Base-by-base conservation (phyloP, 805 yeast species). In the Lipomyces yamadae region DNA sequence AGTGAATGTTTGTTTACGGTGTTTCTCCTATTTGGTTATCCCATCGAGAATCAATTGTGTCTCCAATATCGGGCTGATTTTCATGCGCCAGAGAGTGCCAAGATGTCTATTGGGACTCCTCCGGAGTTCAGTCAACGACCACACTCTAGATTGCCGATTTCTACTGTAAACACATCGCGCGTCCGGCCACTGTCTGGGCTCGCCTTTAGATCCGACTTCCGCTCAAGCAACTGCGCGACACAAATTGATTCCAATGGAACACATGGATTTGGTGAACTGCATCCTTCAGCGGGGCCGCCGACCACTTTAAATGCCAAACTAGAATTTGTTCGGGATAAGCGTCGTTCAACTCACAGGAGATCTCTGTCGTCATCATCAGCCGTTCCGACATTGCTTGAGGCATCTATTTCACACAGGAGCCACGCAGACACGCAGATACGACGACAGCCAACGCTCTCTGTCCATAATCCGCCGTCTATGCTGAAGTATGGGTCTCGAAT, bases 121-220 rank as follows among this genome's bases (percentile, higher is more conserved):
- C 62, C 68, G 10, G 66, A 35, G n/a, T 33, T 18, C 8, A 39
- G 32, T 6, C 55, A 35, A 10, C 45, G 68, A 24, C 60, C 62
- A 15, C 63, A 54, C 39, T 65, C 68, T 34, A 50, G 68, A 53
- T 50, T 62, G 34, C 66, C 68, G 4, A 45, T 62, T 13, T 53
- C 62, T 10, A 62, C 63, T n/a, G 34, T 33, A 18, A 33, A 45
- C 32, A 29, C 35, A 15, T 11, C 66, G 39, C 45, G 62, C 24
- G 30, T 58, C 10, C 61, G 62, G 8, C 60, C 65, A 4, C 33
- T 57, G 33, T 50, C 53, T 18, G 68, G 15, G n/a, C 32, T 13
- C 34, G 10, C 10, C 10, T 11, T 34, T 30, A 10, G n/a, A 30
- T 56, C 58, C 11, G 13, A 15, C n/a, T 56, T 24, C 34, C 55